These are phyloP conservation scores for Fimicolochytrium jonesii DNA, from an alignment of 192 early-diverging fungal species.

Conservation along the genomic window DNA sequence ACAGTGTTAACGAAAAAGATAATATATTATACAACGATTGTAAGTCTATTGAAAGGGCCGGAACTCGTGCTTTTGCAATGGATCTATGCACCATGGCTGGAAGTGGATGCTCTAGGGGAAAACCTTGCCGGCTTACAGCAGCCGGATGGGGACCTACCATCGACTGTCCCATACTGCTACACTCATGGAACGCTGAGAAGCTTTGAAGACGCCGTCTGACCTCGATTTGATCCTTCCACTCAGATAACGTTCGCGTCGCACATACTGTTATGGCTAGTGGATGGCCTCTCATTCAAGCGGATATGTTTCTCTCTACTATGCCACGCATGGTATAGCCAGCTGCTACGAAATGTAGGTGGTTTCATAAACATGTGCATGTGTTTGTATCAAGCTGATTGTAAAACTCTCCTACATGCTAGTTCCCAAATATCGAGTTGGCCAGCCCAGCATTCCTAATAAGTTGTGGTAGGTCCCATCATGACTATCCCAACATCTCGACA, in stretches of 20 bases:
- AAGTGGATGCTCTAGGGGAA: too few species aligned
- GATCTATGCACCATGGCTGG: too few species aligned
- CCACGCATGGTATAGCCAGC: constrained; percentile 75
- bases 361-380: too few species aligned
- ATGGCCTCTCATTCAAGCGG: constrained; percentile 70
- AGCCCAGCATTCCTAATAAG: constrained; percentile 73
- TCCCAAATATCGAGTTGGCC: constrained; percentile 77
- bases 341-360: constrained; percentile 52
- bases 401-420: constrained; percentile 27
- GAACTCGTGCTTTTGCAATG: too few species aligned
- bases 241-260: constrained; percentile 67
- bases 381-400: too few species aligned
- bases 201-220: too few species aligned
- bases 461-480: constrained; percentile 69
- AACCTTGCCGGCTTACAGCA: too few species aligned
- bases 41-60: too few species aligned
- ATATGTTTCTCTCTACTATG: constrained; percentile 67
- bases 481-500: background rate
- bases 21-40: constrained; percentile 55
- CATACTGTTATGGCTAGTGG: constrained; percentile 68
- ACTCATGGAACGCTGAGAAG: too few species aligned
- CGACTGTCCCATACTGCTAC: too few species aligned
- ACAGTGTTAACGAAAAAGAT: constrained; percentile 72
- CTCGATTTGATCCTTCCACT: too few species aligned
- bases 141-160: too few species aligned